Evolutionary conservation across 495 filamentous ascomycete genomes (phyloP), one percentile per base, ranked within the genome.

Genomic region (Penicillium simplicissimum): DNA sequence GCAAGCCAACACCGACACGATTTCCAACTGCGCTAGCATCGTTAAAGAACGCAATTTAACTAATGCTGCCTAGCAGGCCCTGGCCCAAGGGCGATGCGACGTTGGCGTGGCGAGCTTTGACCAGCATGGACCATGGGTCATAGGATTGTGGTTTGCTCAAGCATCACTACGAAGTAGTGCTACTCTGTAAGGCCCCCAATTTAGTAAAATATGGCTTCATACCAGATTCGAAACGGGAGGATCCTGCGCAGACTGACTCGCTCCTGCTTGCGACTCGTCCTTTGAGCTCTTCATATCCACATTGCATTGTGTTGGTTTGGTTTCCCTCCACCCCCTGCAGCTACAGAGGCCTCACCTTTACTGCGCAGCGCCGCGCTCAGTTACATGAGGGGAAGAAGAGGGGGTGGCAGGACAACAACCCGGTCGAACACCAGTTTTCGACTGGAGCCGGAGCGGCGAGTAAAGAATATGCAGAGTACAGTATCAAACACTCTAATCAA

Each of bases 1-100:
- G 60, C 51, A 64, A 52, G 51, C 52, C 42, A 58, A 23, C 55
- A 56, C 59, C 63, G 37, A 55, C 33, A 34, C 9, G 33, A 40
- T 28, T 15, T 28, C 53, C 53, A 55, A 55, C 53, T 43, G 53
- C 35, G 53, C 35, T 28, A 28, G 19, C 35, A 35, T 33, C 15
- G 13, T 17, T 15, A 40, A 23, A 55, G 37, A 36, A 55, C 52
- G 53, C 19, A 55, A 33, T 55, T 35, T 17, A 48, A 21, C 21
- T 55, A 36, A 43, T 31, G 1, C 8, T 42, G 53, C 31, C 31
- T 53, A 15, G 51, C 51, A 33, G 17, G 13, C 14, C 37, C 37
- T 21, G 42, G 31, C 34, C 28, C 28, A 14, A 35, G 28, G 6
- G 28, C 31, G 49, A 52, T 52, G 49, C 23, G 49, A 52, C 51